Evolutionary conservation across 2,329 filamentous ascomycete genomes (phyloP), one percentile per base, ranked within the genome.

Genomic region (Chrysoporthe puriensis): DNA sequence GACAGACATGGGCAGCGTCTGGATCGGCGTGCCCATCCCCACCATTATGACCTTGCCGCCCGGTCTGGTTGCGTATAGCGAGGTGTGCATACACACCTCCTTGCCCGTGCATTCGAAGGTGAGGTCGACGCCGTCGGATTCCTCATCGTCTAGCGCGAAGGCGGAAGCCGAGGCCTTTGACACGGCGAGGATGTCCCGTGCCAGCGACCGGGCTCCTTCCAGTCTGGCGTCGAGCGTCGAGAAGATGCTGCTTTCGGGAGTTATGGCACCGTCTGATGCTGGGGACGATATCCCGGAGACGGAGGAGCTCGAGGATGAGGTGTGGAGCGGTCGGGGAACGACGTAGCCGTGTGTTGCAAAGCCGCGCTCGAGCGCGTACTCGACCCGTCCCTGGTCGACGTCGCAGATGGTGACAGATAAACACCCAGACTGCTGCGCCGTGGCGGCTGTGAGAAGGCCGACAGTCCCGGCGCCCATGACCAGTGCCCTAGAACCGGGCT

Each of bases 91-190:
- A 76, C 91, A 93, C 0, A 86, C 83, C 70, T 91, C 90, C 69
- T 93, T 91, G 40, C 91, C 91, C 0, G 91, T 93, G 75, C 91
- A 93, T 77, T 94, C 91, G 71, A 93, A 93, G 0, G 90, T 87
- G 5, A 90, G 78, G 73, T 92, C 90, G 2, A 92, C 85, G 59
- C 91, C 89, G 36, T 85, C 82, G 7, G 83, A 81, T 36, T 76
- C 74, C n/a, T 76, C 73, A 7, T 65, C 64, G 18, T 52, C 61
- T 11, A 21, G 14, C 11, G n/a, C 9, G 34, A 40, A 8, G 1
- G 79, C 64, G n/a, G 75, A 68, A 2, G 73, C 75, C 8, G 72
- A 73, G 18, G 70, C 70, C 57, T 72, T 77, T 1, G 81, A 79
- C 11, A 81, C 72, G 0, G 82, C 76, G 54, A 88, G 78, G 46